phyloP scores from a whole-genome alignment of 176 grass and related monocot genomes.

The Carex littledalei region DNA sequence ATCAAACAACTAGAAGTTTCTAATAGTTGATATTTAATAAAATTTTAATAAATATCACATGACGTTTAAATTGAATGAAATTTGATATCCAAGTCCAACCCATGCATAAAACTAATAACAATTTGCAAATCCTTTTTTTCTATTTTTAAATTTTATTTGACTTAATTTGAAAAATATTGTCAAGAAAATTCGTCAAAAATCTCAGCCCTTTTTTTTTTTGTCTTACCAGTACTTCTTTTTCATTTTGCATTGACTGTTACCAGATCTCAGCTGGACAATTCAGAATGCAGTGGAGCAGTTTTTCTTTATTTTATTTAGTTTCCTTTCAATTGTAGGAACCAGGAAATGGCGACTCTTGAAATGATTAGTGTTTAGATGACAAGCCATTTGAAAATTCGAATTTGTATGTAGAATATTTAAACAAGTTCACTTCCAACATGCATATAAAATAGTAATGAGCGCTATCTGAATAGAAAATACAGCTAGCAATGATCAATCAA shows the following conservation, averaged over 20 bases:
- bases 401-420: not conserved
- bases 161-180: not conserved
- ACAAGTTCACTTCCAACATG: not conserved
- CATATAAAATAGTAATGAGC: not conserved
- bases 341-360: not conserved
- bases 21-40: too few species aligned
- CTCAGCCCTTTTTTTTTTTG: not conserved
- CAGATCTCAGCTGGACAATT: not conserved
- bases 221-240: not conserved
- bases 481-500: slow-evolving; percentile 10
- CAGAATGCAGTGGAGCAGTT: not conserved
- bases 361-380: slow-evolving; percentile 15
- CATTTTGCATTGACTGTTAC: not conserved
- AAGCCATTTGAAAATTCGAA: not conserved
- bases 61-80: not conserved
- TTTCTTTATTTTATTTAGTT: slow-evolving; percentile 1
- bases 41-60: not conserved
- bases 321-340: slow-evolving; percentile 13
- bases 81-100: not conserved
- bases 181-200: not conserved
- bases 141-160: not conserved
- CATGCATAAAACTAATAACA: not conserved
- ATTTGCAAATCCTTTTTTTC: too few species aligned
- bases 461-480: not conserved
- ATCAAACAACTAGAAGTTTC: too few species aligned